Percentiles rank a stretch among this genome's conserved stretches.
These are phyloP conservation scores for Euphrasia arctica DNA, from an alignment of 305 asterid species.

Conservation along the genomic window DNA sequence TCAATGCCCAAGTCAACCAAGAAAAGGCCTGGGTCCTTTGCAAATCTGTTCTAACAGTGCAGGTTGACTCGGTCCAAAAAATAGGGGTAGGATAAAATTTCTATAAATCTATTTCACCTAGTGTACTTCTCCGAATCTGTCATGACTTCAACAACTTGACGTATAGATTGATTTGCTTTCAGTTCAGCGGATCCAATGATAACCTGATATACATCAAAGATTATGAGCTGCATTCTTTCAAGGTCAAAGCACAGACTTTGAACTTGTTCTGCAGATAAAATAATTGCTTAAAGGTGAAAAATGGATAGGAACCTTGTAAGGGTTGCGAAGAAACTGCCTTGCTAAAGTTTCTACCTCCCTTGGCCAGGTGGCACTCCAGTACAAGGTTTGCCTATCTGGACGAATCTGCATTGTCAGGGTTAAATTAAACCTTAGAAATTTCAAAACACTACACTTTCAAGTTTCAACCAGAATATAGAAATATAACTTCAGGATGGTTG, in stretches of 20 bases:
- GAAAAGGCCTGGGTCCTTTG: not conserved
- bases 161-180: constrained; percentile 86
- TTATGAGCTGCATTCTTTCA: not conserved
- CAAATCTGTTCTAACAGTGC: not conserved
- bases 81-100: not conserved
- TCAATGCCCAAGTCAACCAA: not conserved
- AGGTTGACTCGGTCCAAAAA: not conserved
- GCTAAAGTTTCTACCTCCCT: constrained; percentile 85
- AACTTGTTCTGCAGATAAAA: constrained; percentile 13
- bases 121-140: constrained; percentile 82
- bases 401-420: constrained; percentile 53
- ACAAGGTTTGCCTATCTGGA: constrained; percentile 94
- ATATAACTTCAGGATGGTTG: not conserved
- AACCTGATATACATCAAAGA: constrained; percentile 44
- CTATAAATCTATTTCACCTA: constrained; percentile 43
- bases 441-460: not conserved
- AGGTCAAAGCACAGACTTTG: constrained; percentile 11
- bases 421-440: constrained; percentile 24
- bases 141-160: constrained; percentile 72
- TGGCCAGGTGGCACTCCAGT: constrained; percentile 99
- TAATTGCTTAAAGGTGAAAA: constrained; percentile 18
- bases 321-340: constrained; percentile 74
- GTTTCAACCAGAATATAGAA: constrained; percentile 13
- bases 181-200: constrained; percentile 71
- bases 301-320: constrained; percentile 60